phyloP scores from a whole-genome alignment of 768 basidiomycete genomes.

The Lactarius sanguifluus region DNA sequence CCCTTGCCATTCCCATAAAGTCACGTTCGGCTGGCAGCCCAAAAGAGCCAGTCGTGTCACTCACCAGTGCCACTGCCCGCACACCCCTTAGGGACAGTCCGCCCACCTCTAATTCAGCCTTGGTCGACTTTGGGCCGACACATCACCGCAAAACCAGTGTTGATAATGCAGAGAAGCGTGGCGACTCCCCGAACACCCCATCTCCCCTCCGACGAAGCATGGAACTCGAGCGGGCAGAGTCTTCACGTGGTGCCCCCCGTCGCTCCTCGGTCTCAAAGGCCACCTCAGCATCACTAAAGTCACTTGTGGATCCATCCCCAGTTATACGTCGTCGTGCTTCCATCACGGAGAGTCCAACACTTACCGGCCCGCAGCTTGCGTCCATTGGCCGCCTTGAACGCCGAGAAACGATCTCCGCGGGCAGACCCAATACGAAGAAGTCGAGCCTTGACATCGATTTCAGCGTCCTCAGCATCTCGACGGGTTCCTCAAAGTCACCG shows the following conservation, averaged over 20 bases:
- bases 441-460: slow-evolving; percentile 41
- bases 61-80: slow-evolving; percentile 43
- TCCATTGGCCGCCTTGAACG: slow-evolving; percentile 29
- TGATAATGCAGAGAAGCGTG: slow-evolving; percentile 46
- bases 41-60: slow-evolving; percentile 42
- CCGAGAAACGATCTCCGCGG: slow-evolving; percentile 27
- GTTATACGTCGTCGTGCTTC: slow-evolving; percentile 31
- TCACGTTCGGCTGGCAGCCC: slow-evolving; percentile 57
- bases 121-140: slow-evolving; percentile 45
- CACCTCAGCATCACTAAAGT: slow-evolving; percentile 31
- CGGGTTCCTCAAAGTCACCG: slow-evolving; percentile 30
- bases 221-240: slow-evolving; percentile 52
- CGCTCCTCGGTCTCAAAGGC: slow-evolving; percentile 48
- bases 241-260: slow-evolving; percentile 49
- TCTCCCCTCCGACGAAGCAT: slow-evolving; percentile 60
- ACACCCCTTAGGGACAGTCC: slow-evolving; percentile 42
- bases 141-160: slow-evolving; percentile 50
- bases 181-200: slow-evolving; percentile 54
- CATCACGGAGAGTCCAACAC: slow-evolving; percentile 23
- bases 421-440: slow-evolving; percentile 26
- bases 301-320: slow-evolving; percentile 36
- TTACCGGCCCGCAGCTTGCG: slow-evolving; percentile 2
- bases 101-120: slow-evolving; percentile 48
- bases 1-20: slow-evolving; percentile 43
- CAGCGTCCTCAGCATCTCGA: slow-evolving; percentile 40